Conservation (phyloP, 1,139 yeast species). For the Sporopachydermia cereana region DNA sequence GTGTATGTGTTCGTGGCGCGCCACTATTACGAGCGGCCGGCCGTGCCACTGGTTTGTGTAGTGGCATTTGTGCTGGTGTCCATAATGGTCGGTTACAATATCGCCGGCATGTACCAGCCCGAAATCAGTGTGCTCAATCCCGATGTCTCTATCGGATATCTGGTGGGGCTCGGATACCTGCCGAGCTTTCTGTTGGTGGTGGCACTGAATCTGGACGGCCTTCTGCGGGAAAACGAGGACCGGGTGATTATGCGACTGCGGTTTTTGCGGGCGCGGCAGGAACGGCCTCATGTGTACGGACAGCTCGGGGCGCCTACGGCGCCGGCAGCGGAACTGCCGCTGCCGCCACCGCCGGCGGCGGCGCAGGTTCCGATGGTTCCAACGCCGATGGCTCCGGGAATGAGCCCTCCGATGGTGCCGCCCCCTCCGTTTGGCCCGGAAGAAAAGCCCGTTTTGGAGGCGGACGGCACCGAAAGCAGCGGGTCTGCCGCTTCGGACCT, state of each 20-base stretch:
- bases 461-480: no score
- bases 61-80: conserved; percentile 11
- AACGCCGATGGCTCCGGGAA: no score
- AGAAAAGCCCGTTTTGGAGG: no score
- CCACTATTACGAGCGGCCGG: conserved; percentile 14
- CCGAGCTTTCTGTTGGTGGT: conserved; percentile 16
- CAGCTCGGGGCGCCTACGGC: neutral
- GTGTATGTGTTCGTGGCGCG: conserved; percentile 12
- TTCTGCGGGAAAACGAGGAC: conserved; percentile 18
- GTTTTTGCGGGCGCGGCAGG: conserved; percentile 9
- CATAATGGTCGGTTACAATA: conserved; percentile 13
- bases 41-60: conserved; percentile 15
- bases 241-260: conserved; percentile 13
- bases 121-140: conserved; percentile 17
- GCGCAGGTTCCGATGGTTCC: neutral
- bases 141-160: conserved; percentile 14
- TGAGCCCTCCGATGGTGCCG: no score
- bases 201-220: conserved; percentile 16
- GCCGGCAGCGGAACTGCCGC: no score
- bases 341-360: no score
- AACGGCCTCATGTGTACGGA: neutral
- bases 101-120: conserved; percentile 12
- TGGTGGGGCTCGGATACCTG: conserved; percentile 17
- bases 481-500: no score
- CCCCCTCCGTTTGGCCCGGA: no score